Evolutionary conservation across 768 basidiomycete species (phyloP).

Genomic region (Chalciporus pseudorubinellus): DNA sequence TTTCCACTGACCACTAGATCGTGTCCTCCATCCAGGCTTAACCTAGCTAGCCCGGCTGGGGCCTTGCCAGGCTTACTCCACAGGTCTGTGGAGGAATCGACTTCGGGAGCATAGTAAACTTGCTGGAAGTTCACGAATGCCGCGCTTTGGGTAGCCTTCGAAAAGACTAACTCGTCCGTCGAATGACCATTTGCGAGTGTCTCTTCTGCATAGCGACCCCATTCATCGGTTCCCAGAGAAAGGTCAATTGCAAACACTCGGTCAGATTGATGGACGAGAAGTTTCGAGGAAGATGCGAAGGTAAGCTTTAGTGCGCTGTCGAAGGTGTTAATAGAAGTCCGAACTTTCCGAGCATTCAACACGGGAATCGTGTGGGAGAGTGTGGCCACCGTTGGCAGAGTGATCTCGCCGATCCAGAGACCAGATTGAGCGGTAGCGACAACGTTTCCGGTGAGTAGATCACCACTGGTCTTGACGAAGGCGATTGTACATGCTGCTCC

Average conservation of each 20-base stretch:
- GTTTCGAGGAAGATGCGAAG: slow-evolving; percentile 55
- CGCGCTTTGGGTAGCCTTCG: slow-evolving; percentile 39
- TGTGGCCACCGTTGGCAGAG: slow-evolving; percentile 38
- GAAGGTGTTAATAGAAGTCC: slow-evolving; percentile 45
- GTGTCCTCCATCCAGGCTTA: slow-evolving; percentile 75
- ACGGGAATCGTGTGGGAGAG: slow-evolving; percentile 36
- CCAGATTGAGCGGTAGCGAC: slow-evolving; percentile 64
- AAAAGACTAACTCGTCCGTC: slow-evolving; percentile 55
- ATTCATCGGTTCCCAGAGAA: slow-evolving; percentile 40
- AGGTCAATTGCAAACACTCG: slow-evolving; percentile 53
- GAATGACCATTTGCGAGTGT: slow-evolving; percentile 54
- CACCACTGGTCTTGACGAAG: slow-evolving; percentile 62
- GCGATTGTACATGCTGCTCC: slow-evolving; percentile 49
- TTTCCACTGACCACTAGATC: slow-evolving; percentile 62
- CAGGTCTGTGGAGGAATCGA: slow-evolving; percentile 43
- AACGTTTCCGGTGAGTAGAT: slow-evolving; percentile 57
- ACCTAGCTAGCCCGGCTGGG: slow-evolving; percentile 54
- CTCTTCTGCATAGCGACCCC: slow-evolving; percentile 46
- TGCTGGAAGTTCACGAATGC: slow-evolving; percentile 73
- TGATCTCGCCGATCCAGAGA: slow-evolving; percentile 62
- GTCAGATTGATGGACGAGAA: slow-evolving; percentile 58
- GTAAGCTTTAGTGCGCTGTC: slow-evolving; percentile 47
- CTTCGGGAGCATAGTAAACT: slow-evolving; percentile 54
- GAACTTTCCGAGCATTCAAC: slow-evolving; percentile 48
- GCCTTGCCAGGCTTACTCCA: slow-evolving; percentile 74